Conservation (phyloP, 371 early-diverging fungal species). For the Funneliformis caledonium region DNA sequence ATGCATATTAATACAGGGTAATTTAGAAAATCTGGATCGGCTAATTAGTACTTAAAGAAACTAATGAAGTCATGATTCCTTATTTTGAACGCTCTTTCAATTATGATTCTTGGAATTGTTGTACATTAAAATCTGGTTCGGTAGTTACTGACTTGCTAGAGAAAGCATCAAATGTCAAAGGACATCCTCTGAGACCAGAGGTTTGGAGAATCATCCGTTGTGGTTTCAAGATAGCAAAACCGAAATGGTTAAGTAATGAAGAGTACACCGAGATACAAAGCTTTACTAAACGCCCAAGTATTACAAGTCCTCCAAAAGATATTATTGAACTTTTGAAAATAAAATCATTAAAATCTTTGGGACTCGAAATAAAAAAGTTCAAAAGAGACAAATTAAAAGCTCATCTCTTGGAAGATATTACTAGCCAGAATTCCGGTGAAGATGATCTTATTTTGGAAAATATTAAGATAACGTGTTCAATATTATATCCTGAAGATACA, state of each 20-base stretch:
- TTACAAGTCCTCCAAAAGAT: conserved; percentile 12
- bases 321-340: conserved; percentile 27
- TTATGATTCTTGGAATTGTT: conserved; percentile 31
- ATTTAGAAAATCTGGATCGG: too few species aligned
- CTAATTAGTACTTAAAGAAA: conserved; percentile 34
- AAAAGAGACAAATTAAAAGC: conserved; percentile 27
- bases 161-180: conserved; percentile 23
- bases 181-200: conserved; percentile 17
- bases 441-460: background rate
- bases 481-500: conserved; percentile 20
- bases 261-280: conserved; percentile 20
- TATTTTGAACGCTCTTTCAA: conserved; percentile 30
- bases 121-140: conserved; percentile 31
- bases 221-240: conserved; percentile 37
- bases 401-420: conserved; percentile 16
- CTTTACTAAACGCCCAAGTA: conserved; percentile 26
- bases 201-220: background rate
- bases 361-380: conserved; percentile 27
- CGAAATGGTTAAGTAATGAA: conserved; percentile 26
- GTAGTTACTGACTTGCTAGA: conserved; percentile 26
- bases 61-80: conserved; percentile 25
- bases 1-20: too few species aligned
- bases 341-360: conserved; percentile 37
- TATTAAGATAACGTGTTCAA: conserved; percentile 21
- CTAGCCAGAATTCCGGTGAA: conserved; percentile 10